A percentile compares a stretch with the other conserved stretches of the same genome.
phyloP scores from a whole-genome alignment of 176 grass and related monocot species.

The Lolium rigidum region DNA sequence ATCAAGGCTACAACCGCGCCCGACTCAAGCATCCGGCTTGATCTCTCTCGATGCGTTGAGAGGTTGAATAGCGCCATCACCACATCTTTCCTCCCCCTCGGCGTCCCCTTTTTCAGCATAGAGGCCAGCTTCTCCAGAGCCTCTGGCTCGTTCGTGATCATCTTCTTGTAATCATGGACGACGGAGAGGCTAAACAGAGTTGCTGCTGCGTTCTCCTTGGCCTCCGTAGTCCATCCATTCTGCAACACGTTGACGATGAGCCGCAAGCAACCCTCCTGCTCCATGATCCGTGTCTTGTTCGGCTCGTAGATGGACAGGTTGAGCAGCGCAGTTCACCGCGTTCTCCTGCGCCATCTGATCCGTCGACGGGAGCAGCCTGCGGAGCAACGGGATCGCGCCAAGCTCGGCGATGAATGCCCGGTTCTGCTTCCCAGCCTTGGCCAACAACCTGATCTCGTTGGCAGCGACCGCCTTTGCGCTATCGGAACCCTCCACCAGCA shows the following conservation, averaged over 20 bases:
- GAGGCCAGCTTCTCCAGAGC: conserved; percentile 71
- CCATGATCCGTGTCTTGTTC: conserved; percentile 87
- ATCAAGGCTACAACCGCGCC: conserved; percentile 64
- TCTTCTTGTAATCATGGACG: conserved; percentile 93
- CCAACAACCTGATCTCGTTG: conserved; percentile 80
- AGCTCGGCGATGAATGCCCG: conserved; percentile 82
- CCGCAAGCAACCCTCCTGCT: conserved; percentile 71
- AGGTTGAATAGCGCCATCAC: conserved; percentile 99
- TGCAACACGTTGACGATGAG: conserved; percentile 78
- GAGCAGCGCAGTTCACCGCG: conserved; percentile 82
- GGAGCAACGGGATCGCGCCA: conserved; percentile 76
- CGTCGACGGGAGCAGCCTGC: conserved; percentile 52
- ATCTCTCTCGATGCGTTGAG: conserved; percentile 88
- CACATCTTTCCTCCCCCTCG: conserved; percentile 92
- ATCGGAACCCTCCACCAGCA: conserved; percentile 56
- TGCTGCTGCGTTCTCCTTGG: conserved; percentile 93
- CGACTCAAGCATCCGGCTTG: conserved; percentile 71
- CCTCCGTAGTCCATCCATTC: conserved; percentile 82
- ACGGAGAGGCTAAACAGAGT: conserved; percentile 94
- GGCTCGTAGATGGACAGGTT: conserved; percentile 89
- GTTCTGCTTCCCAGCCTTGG: conserved; percentile 83
- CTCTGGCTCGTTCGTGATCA: conserved; percentile 75
- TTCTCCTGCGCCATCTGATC: conserved; percentile 93
- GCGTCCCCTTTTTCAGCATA: conserved; percentile 77
- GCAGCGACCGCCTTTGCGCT: conserved; percentile 64